A percentile compares a stretch with the other conserved stretches of the same genome.
phyloP scores from a whole-genome alignment of 352 stramenopile genomes.

The Phytophthora cryptogea region DNA sequence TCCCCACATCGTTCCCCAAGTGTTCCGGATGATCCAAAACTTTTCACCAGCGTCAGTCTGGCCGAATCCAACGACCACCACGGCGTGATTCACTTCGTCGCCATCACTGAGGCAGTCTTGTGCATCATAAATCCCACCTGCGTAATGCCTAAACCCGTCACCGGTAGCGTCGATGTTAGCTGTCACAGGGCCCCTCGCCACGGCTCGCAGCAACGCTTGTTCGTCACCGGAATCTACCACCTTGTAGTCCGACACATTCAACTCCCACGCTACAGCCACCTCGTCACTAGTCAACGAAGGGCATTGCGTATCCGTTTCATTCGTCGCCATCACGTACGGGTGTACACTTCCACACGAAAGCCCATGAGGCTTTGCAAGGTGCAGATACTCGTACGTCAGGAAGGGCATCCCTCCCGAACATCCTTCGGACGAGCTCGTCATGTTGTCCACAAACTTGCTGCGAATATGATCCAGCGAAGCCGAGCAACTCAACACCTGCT shows the following conservation, averaged over 20 bases:
- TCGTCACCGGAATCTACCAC: conserved; percentile 56
- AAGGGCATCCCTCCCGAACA: conserved; percentile 91
- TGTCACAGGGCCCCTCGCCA: conserved; percentile 70
- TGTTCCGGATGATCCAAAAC: conserved; percentile 92
- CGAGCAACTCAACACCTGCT: conserved; percentile 86
- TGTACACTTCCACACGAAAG: conserved; percentile 70
- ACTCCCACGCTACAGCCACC: conserved; percentile 58
- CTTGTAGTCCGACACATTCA: conserved; percentile 56
- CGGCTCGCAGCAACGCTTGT: conserved; percentile 62
- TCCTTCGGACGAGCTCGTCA: conserved; percentile 79
- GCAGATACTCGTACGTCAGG: conserved; percentile 90
- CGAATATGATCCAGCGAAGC: conserved; percentile 67
- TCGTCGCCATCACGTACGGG: conserved; percentile 84
- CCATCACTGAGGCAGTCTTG: conserved; percentile 73
- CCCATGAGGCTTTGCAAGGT: conserved; percentile 56
- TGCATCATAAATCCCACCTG: conserved; percentile 85
- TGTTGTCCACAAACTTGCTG: conserved; percentile 71
- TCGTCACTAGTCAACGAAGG: conserved; percentile 25
- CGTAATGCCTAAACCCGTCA: conserved; percentile 86
- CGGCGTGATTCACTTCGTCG: conserved; percentile 86
- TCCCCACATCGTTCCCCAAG: conserved; percentile 90
- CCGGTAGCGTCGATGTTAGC: conserved; percentile 77
- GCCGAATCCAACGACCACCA: conserved; percentile 87
- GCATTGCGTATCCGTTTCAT: conserved; percentile 50
- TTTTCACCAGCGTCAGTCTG: conserved; percentile 67